A percentile compares a stretch with the other conserved stretches of the same genome.
phyloP scores from a whole-genome alignment of 129 eudicot genomes.

The Dittrichia graveolens region DNA sequence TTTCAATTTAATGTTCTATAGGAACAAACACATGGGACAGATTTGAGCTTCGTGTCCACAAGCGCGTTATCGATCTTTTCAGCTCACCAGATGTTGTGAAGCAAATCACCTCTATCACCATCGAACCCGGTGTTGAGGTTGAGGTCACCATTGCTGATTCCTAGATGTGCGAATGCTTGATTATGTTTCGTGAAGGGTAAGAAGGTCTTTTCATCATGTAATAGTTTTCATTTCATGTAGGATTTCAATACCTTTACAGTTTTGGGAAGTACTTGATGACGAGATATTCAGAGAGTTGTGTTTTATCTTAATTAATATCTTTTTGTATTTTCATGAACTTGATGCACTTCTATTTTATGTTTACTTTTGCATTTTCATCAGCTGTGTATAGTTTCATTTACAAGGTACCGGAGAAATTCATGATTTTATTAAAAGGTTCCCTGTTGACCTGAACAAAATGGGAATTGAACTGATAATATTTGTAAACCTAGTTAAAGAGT shows the following conservation, averaged over 20 bases:
- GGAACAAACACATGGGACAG: conserved; percentile 96
- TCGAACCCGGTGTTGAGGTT: conserved; percentile 94
- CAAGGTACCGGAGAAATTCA: too few species aligned
- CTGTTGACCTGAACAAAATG: too few species aligned
- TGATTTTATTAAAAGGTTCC: too few species aligned
- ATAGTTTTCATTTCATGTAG: conserved; percentile 29
- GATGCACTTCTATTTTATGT: not conserved
- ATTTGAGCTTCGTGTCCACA: conserved; percentile 93
- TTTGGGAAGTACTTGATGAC: conserved; percentile 27
- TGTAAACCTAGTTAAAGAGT: too few species aligned
- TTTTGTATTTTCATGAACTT: conserved; percentile 21
- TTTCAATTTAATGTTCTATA: not conserved
- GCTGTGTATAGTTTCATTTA: not conserved
- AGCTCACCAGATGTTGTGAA: conserved; percentile 93
- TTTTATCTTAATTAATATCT: not conserved
- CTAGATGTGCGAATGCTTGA: conserved; percentile 20
- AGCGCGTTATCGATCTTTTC: conserved; percentile 93
- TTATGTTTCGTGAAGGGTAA: conserved; percentile 22
- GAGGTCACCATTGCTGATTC: conserved; percentile 88
- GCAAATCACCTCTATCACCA: conserved; percentile 89
- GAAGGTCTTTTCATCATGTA: conserved; percentile 21
- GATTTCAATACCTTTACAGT: conserved; percentile 29
- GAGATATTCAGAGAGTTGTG: conserved; percentile 29
- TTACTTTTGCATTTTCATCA: not conserved
- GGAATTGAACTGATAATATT: too few species aligned